phyloP scores from a whole-genome alignment of 2,329 filamentous ascomycete genomes.

The Monosporascus sp. region DNA sequence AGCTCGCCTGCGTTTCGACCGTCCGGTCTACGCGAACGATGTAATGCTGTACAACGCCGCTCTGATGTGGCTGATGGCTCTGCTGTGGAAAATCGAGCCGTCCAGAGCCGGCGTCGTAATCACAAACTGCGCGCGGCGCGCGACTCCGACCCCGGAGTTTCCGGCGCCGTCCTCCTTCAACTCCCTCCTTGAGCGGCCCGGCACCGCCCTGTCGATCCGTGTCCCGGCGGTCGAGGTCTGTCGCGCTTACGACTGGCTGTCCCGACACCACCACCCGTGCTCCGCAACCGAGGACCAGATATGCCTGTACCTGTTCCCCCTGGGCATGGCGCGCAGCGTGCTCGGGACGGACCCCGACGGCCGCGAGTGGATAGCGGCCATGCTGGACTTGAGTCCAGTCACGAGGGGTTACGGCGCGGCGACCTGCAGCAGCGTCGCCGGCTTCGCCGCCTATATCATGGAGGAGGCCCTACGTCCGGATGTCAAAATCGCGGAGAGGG shows the following conservation, averaged over 20 bases:
- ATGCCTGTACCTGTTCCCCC: constrained; percentile 14
- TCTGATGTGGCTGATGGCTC: constrained; percentile 13
- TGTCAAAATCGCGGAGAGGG: too few species aligned
- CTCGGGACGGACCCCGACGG: background rate
- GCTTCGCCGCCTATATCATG: constrained; percentile 13
- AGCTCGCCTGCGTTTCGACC: constrained; percentile 8
- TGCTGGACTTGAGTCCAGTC: constrained; percentile 12
- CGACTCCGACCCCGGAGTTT: background rate
- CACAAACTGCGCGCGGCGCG: constrained; percentile 7
- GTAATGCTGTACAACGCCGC: constrained; percentile 13
- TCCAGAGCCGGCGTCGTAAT: constrained; percentile 8
- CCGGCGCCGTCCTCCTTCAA: constrained; percentile 6
- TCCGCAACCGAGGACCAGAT: constrained; percentile 6
- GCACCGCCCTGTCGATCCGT: constrained; percentile 10
- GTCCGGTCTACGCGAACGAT: constrained; percentile 10
- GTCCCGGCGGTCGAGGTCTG: constrained; percentile 14
- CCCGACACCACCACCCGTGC: constrained; percentile 9
- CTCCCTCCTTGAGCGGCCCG: constrained; percentile 10
- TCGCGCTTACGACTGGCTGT: constrained; percentile 13
- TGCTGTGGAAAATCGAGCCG: constrained; percentile 13
- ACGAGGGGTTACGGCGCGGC: constrained; percentile 12
- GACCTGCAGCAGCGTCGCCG: constrained; percentile 7
- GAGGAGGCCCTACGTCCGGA: constrained; percentile 2
- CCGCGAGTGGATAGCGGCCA: background rate
- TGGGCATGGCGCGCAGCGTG: constrained; percentile 15